Conservation (phyloP, 2,329 filamentous ascomycete genomes). For the Cladobotryum protrusum region DNA sequence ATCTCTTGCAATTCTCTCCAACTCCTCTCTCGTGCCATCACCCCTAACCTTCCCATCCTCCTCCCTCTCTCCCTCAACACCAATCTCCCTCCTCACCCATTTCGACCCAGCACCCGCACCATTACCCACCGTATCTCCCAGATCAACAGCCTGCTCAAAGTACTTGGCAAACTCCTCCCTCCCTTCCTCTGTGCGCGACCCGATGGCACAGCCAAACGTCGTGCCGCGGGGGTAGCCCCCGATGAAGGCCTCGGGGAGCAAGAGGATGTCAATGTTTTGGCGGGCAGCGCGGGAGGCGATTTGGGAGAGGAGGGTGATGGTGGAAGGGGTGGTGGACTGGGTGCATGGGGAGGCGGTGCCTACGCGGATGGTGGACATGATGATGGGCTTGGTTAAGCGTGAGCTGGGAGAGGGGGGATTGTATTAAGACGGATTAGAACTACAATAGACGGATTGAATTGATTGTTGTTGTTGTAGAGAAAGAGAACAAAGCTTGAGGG, state of each 20-base stretch:
- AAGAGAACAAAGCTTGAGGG: no score
- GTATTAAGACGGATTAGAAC: no score
- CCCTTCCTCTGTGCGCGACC: conserved; percentile 59
- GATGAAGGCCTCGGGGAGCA: conserved; percentile 88
- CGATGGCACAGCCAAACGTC: conserved; percentile 69
- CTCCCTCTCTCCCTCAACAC: conserved; percentile 11
- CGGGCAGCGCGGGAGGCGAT: conserved; percentile 59
- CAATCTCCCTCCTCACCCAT: conserved; percentile 61
- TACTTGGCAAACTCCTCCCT: conserved; percentile 79
- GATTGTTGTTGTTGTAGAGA: no score
- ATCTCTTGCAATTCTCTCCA: conserved; percentile 70
- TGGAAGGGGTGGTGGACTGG: conserved; percentile 46
- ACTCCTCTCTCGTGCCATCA: conserved; percentile 65
- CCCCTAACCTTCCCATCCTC: conserved; percentile 26
- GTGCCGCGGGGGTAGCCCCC: conserved; percentile 85
- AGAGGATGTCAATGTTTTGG: conserved; percentile 57
- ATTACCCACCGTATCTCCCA: conserved; percentile 66
- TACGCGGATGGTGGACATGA: conserved; percentile 38
- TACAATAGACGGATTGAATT: no score
- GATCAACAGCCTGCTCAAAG: conserved; percentile 71
- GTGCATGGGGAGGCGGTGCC: conserved; percentile 52
- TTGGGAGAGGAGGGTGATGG: conserved; percentile 58
- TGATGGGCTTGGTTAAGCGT: neutral
- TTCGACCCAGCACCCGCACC: conserved; percentile 61
- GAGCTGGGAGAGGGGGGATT: neutral